phyloP scores from a whole-genome alignment of 2,329 filamentous ascomycete species.

The Fusarium udum region DNA sequence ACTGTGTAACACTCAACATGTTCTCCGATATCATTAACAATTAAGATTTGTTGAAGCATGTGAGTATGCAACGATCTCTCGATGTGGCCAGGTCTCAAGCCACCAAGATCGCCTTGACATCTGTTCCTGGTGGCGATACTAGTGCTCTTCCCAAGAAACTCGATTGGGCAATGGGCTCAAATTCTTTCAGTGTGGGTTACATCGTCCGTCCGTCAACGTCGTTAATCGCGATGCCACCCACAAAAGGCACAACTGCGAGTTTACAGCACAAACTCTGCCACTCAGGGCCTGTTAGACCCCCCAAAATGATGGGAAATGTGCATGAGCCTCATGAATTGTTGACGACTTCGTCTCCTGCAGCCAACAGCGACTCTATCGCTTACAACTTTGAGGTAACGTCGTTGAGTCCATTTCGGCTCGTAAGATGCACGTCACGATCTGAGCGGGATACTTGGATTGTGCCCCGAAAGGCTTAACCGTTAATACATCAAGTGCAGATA shows the following conservation, averaged over 20 bases:
- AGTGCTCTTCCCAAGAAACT: background rate
- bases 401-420: background rate
- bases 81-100: constrained; percentile 9
- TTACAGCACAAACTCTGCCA: background rate
- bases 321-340: constrained; percentile 34
- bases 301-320: constrained; percentile 20
- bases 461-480: constrained; percentile 21
- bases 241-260: background rate
- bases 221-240: constrained; percentile 28
- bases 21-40: background rate
- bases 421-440: constrained; percentile 32
- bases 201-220: constrained; percentile 21
- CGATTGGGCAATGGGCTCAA: constrained; percentile 29
- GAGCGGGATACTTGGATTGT: constrained; percentile 7
- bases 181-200: constrained; percentile 29
- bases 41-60: constrained; percentile 8
- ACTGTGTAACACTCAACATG: constrained; percentile 9
- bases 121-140: constrained; percentile 33
- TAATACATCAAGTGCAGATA: constrained; percentile 8
- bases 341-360: background rate
- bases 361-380: constrained; percentile 10
- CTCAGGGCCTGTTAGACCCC: background rate
- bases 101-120: constrained; percentile 11
- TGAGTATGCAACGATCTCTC: constrained; percentile 15
- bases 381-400: background rate